These are phyloP conservation scores for Leccinum olivaceopallidum DNA, from an alignment of 768 basidiomycete genomes.

Conservation along the genomic window DNA sequence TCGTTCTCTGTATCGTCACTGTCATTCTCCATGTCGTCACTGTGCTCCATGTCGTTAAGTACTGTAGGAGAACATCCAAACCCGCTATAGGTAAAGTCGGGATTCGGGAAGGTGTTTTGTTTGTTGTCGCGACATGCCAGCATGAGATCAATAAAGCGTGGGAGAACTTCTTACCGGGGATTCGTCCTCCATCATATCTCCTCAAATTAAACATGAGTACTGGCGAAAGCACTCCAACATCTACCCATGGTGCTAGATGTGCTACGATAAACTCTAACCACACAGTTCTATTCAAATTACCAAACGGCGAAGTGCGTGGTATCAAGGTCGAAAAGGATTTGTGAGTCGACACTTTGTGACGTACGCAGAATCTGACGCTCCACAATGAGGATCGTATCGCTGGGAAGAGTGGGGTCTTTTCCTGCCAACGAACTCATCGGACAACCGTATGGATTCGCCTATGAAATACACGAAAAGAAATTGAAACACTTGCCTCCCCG, in stretches of 20 bases:
- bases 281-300: slow-evolving; percentile 76
- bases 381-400: slow-evolving; percentile 55
- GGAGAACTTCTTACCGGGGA: too few species aligned
- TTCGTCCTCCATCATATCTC: neutral
- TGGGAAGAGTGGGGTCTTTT: slow-evolving; percentile 90
- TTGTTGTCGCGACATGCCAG: too few species aligned
- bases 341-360: slow-evolving; percentile 44
- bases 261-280: slow-evolving; percentile 62
- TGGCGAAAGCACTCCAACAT: slow-evolving; percentile 8
- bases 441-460: slow-evolving; percentile 84
- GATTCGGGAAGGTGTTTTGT: too few species aligned
- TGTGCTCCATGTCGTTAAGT: too few species aligned
- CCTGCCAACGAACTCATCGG: slow-evolving; percentile 73
- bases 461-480: slow-evolving; percentile 78
- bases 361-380: neutral
- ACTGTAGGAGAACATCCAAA: too few species aligned
- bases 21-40: too few species aligned
- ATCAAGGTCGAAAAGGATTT: slow-evolving; percentile 70
- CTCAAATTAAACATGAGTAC: slow-evolving; percentile 17
- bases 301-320: slow-evolving; percentile 76
- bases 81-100: too few species aligned
- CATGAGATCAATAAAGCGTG: too few species aligned
- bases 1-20: too few species aligned
- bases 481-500: slow-evolving; percentile 62
- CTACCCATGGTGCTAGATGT: slow-evolving; percentile 14